phyloP scores from a whole-genome alignment of 177 flowering plant genomes.

The Vitis hybrid region DNA sequence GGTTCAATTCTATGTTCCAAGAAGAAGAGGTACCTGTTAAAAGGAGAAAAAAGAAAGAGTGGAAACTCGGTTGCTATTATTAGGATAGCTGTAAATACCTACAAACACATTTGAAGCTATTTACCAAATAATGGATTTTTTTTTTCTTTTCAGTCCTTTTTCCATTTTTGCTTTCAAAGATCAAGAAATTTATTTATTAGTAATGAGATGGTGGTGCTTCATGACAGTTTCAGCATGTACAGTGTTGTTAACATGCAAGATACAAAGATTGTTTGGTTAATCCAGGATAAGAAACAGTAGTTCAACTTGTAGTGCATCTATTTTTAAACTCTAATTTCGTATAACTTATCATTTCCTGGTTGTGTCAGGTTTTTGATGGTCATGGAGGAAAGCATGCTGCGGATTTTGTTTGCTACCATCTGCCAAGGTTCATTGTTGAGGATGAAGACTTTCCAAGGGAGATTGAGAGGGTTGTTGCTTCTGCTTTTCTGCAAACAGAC shows the following conservation, averaged over 20 bases:
- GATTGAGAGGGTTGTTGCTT: slow-evolving; percentile 68
- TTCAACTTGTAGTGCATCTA: slow-evolving; percentile 2
- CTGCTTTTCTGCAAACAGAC: slow-evolving; percentile 89
- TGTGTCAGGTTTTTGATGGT: slow-evolving; percentile 85
- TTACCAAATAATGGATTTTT: too few relatives aligned
- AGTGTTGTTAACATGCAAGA: not conserved
- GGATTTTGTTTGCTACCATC: slow-evolving; percentile 77
- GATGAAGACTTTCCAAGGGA: slow-evolving; percentile 78
- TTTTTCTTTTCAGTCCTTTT: too few relatives aligned
- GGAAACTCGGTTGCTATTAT: too few relatives aligned
- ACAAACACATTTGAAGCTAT: too few relatives aligned
- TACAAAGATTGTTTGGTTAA: not conserved
- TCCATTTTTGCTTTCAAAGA: too few relatives aligned
- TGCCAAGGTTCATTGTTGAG: slow-evolving; percentile 77
- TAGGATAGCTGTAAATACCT: too few relatives aligned
- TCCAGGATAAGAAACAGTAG: not conserved
- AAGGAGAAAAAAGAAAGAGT: too few relatives aligned
- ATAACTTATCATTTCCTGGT: slow-evolving; percentile 5
- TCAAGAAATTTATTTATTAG: too few relatives aligned
- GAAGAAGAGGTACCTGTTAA: too few relatives aligned
- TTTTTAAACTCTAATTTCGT: not conserved
- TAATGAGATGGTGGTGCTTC: not conserved
- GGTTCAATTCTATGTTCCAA: too few relatives aligned
- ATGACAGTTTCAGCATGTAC: not conserved
- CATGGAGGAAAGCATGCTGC: slow-evolving; percentile 99